Base-by-base conservation (phyloP, 345 rosid species). In the Erysimum cheiranthoides region DNA sequence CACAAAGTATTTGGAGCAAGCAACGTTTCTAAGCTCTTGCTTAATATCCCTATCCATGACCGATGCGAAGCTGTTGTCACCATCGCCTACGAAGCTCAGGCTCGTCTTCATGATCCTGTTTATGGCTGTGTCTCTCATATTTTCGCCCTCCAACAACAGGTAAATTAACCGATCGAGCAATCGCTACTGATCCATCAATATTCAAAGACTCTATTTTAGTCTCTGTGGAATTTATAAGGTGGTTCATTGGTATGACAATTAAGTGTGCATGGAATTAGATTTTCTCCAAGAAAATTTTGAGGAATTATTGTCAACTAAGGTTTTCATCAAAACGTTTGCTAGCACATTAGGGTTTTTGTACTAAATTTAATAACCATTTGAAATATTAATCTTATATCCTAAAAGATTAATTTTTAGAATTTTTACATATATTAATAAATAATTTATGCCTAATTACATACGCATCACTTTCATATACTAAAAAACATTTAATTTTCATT, bases 1-100 rank as follows among this genome's bases (percentile, higher is more conserved):
- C 91, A 87, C 59, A 87, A 85, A 75, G 89, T 87, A n/a, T 87
- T 87, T 65, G 91, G 91, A 32, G 91, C 91, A n/a, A 87, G 91
- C 46, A 87, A 87, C 54, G 89, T 84, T 3, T 85, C 91, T 31
- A 87, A 87, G 81, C 75, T 87, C 42, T 57, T 87, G 68, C 75
- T 84, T 60, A 86, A 79, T 66, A 81, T 87, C 31, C 91, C 91
- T 2, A 65, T 78, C 10, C 84, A 82, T 45, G 83, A 87, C 42
- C 91, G 91, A 31, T 82, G 82, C 66, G 89, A 87, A 70, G 91
- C 91, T 7, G 87, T 87, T 9, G 87, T 85, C 50, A 83, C 89
- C 10, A 85, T 87, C 16, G 84, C 87, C 28, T 87, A 85, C 28
- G 91, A 87, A 72, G 91, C 89, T 70, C 89, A 87, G 59, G 91